phyloP scores from a whole-genome alignment of 208 protist genomes.

The Crithidia fasciculata region DNA sequence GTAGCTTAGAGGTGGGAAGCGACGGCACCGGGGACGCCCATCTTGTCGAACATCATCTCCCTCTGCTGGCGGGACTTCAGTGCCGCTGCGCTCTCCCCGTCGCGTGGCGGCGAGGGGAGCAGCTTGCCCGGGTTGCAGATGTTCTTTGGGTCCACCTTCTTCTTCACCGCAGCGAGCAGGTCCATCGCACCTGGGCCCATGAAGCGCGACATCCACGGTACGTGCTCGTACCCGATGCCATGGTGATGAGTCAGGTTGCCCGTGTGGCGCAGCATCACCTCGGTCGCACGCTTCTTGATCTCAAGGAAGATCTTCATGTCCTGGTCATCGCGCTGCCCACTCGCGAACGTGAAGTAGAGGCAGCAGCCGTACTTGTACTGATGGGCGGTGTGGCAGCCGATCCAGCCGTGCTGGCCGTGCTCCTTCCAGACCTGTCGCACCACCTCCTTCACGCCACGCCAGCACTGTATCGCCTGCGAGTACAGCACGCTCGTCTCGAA shows the following conservation, averaged over 20 bases:
- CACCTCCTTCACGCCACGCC: slow-evolving; percentile 90
- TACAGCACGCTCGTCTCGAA: slow-evolving; percentile 93
- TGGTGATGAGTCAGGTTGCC: slow-evolving; percentile 93
- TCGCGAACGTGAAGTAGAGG: slow-evolving; percentile 93
- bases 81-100: slow-evolving; percentile 47
- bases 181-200: slow-evolving; percentile 72
- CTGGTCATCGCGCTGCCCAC: slow-evolving; percentile 81
- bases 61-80: slow-evolving; percentile 50
- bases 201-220: slow-evolving; percentile 91
- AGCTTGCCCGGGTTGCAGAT: slow-evolving; percentile 94
- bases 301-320: slow-evolving; percentile 90
- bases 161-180: slow-evolving; percentile 82
- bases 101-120: slow-evolving; percentile 57
- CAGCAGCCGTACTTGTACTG: slow-evolving; percentile 93
- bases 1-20: slow-evolving; percentile 45
- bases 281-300: slow-evolving; percentile 88
- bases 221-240: slow-evolving; percentile 93
- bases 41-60: slow-evolving; percentile 93
- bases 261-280: slow-evolving; percentile 84
- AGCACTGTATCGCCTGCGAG: slow-evolving; percentile 85
- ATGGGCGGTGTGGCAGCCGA: slow-evolving; percentile 92
- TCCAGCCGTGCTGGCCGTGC: slow-evolving; percentile 83
- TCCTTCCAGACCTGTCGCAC: slow-evolving; percentile 83
- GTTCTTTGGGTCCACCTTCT: slow-evolving; percentile 85
- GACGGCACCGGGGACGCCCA: slow-evolving; percentile 80